Conservation (phyloP, 1,284 basidiomycete genomes). For the Cutaneotrichosporon cavernicola region DNA sequence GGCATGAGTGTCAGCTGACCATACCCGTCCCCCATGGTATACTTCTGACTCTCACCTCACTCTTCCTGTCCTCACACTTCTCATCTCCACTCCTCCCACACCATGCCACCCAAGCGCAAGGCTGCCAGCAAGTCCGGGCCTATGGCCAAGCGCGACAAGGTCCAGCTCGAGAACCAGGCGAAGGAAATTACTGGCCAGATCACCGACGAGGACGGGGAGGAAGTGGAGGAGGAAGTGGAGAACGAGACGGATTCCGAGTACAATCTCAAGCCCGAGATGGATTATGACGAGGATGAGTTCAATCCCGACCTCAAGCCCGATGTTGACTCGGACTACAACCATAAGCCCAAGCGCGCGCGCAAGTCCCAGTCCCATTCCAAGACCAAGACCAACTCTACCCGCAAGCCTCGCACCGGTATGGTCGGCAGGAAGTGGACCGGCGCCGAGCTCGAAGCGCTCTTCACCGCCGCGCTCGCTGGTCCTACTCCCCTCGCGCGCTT, state of each 20-base stretch:
- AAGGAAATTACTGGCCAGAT: too few species aligned
- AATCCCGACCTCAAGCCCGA: not conserved
- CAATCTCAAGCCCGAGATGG: not conserved
- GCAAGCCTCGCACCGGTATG: not conserved
- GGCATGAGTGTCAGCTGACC: too few species aligned
- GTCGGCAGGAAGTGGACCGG: constrained; percentile 4
- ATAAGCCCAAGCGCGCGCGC: not conserved
- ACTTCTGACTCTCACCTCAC: not conserved
- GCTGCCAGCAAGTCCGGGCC: too few species aligned
- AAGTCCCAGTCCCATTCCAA: not conserved
- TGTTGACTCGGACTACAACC: not conserved
- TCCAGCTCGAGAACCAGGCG: not conserved
- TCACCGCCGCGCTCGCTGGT: not conserved
- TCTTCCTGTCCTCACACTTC: not conserved
- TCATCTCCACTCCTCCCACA: not conserved
- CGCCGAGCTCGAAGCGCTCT: not conserved
- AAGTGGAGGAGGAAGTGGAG: too few species aligned
- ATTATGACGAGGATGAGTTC: not conserved
- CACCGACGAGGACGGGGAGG: too few species aligned
- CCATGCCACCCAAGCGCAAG: not conserved
- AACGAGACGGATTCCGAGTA: too few species aligned
- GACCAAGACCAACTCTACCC: constrained; percentile 30
- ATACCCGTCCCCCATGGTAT: not conserved
- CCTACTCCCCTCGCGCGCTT: not conserved
- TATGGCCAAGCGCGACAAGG: not conserved